phyloP scores from a whole-genome alignment of 1,139 yeast genomes.

The Suhomyces kunorum region DNA sequence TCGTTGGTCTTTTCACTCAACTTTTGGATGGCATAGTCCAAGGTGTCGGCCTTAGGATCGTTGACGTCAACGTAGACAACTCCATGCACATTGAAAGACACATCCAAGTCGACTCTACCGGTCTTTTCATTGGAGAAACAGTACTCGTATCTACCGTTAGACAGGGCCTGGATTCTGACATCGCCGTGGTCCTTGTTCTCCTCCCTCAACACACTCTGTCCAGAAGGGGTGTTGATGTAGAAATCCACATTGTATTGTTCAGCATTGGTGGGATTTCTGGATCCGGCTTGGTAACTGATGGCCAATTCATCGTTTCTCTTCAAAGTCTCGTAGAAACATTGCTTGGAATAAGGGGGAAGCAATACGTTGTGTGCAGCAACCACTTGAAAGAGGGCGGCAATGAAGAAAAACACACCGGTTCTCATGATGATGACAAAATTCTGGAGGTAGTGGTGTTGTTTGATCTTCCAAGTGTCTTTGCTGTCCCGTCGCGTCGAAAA shows the following conservation, averaged over 20 bases:
- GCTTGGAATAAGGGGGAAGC: slow-evolving; percentile 80
- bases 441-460: slow-evolving; percentile 1
- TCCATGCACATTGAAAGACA: slow-evolving; percentile 93
- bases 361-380: slow-evolving; percentile 74
- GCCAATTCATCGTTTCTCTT: slow-evolving; percentile 85
- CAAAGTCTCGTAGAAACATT: slow-evolving; percentile 85
- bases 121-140: slow-evolving; percentile 90
- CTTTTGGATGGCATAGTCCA: slow-evolving; percentile 82
- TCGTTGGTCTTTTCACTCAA: slow-evolving; percentile 77
- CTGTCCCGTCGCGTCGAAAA: slow-evolving; percentile 14
- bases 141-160: slow-evolving; percentile 76
- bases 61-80: slow-evolving; percentile 84
- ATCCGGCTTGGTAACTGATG: slow-evolving; percentile 90
- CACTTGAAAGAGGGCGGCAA: slow-evolving; percentile 19
- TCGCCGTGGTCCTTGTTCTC: slow-evolving; percentile 79
- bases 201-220: slow-evolving; percentile 52
- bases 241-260: slow-evolving; percentile 82
- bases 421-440: slow-evolving; percentile 8
- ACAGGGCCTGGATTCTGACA: slow-evolving; percentile 61
- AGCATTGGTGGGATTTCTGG: slow-evolving; percentile 76
- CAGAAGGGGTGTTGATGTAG: slow-evolving; percentile 61
- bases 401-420: slow-evolving; percentile 9
- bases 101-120: slow-evolving; percentile 77
- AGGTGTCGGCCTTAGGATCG: slow-evolving; percentile 77
- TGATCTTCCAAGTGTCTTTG: slow-evolving; percentile 8